Base-by-base conservation (phyloP, 306 rosid species). In the Vachellia collinsii region DNA sequence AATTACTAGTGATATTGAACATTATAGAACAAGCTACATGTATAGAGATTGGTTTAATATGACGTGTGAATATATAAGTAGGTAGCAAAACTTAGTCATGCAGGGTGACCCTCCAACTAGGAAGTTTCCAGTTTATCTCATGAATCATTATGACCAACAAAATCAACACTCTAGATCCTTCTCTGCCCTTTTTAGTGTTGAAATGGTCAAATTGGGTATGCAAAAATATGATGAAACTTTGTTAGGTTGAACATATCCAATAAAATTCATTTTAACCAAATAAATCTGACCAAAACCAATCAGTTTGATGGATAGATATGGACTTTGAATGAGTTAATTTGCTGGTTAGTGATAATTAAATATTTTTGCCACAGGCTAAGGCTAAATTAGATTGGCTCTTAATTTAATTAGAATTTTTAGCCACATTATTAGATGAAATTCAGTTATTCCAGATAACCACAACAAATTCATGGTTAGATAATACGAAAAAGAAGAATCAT, bases 31-130 rank as follows among this genome's bases (percentile, higher is more conserved):
- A 5, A 29, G 38, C 1, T 13, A 6, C 13, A 6, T 62, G 5
- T 11, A 47, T 47, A 22, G 37, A 29, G 41, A 12, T 22, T 2
- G 9, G 43, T 64, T 36, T 53, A 53, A 37, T 46, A 56, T 53
- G 77, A 19, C 14, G 56, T 58, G 0, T 12, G 53, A 66, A 34
- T 39, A 62, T 39, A 62, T 80, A 20, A 84, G 86, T 81, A 62
- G 93, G 89, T 82, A 25, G 71, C 8, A 54, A 71, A 77, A 37
- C 72, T 68, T 81, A 77, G 85, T 81, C 85, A 81, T 63, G 70
- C 68, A 70, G 84, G 73, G 77, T 85, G 90, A 83, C 89, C 81
- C 70, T 83, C 71, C 92, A 86, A 79, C 91, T 37, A 80, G 62
- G 74, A 71, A 38, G 56, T 75, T 73, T 50, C 23, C 53, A 63